phyloP scores from a whole-genome alignment of 2,329 filamentous ascomycete genomes.

The Aspergillus pseudoviridinutans region DNA sequence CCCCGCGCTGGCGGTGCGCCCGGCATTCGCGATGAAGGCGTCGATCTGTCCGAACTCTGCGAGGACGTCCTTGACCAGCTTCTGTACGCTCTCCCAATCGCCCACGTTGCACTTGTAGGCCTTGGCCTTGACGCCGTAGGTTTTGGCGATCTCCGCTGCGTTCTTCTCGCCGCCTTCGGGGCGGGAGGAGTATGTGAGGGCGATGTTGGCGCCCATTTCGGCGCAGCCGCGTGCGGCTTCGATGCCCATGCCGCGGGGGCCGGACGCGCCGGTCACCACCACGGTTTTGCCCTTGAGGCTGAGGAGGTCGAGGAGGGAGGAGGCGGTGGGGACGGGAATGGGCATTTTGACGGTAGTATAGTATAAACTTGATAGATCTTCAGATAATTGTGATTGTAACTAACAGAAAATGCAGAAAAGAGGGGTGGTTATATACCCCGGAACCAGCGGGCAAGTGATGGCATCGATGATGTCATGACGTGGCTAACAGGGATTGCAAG shows the following conservation, averaged over 20 bases:
- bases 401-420: neutral
- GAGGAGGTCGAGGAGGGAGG: constrained; percentile 39
- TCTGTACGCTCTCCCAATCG: constrained; percentile 53
- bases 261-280: constrained; percentile 49
- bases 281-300: constrained; percentile 48
- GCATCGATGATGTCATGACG: neutral
- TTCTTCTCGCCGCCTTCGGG: constrained; percentile 62
- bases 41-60: constrained; percentile 68
- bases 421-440: neutral
- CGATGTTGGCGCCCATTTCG: constrained; percentile 61
- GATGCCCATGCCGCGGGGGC: constrained; percentile 64
- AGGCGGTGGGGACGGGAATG: constrained; percentile 33
- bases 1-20: constrained; percentile 64
- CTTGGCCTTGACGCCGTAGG: constrained; percentile 63
- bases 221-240: constrained; percentile 63
- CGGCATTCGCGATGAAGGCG: constrained; percentile 66
- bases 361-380: constrained; percentile 12
- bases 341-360: constrained; percentile 32
- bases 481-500: neutral
- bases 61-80: constrained; percentile 57
- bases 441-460: neutral
- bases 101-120: constrained; percentile 63
- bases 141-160: constrained; percentile 56
- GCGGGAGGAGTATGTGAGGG: constrained; percentile 64
- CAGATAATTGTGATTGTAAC: neutral